Conservation (phyloP, 2,329 filamentous ascomycete species). For the Aureobasidium sp. region DNA sequence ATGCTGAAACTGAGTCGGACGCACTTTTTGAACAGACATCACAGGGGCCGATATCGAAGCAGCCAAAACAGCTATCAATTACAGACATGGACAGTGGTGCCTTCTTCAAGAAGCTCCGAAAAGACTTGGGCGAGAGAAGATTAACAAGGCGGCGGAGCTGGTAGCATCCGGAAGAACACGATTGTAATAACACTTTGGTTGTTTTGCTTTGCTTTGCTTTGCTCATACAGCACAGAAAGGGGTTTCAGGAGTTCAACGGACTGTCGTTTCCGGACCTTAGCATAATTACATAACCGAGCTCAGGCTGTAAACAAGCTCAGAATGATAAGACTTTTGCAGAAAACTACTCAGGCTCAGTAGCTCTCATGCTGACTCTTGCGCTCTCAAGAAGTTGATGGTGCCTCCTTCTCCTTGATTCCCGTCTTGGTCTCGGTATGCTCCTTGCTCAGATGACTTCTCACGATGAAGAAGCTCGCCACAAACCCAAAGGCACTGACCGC, state of each 20-base stretch:
- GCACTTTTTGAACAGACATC: too few species aligned
- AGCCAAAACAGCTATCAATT: too few species aligned
- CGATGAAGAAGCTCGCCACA: constrained; percentile 83
- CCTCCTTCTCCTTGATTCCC: constrained; percentile 25
- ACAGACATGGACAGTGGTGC: too few species aligned
- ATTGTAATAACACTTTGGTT: background rate
- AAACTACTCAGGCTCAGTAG: background rate
- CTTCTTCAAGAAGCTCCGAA: too few species aligned
- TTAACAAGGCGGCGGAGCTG: too few species aligned
- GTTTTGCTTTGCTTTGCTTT: background rate
- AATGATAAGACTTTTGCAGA: background rate
- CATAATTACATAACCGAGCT: background rate
- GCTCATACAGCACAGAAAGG: background rate
- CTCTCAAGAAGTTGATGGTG: background rate
- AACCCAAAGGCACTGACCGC: constrained; percentile 69
- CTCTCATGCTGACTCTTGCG: background rate
- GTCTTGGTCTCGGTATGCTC: constrained; percentile 47
- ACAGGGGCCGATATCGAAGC: too few species aligned
- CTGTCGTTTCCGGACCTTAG: background rate
- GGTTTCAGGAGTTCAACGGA: background rate
- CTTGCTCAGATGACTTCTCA: constrained; percentile 37
- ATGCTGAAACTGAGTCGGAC: too few species aligned
- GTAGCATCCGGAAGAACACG: too few species aligned
- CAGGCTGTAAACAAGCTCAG: background rate
- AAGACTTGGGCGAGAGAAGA: too few species aligned